These are phyloP conservation scores for Plantago major DNA, from an alignment of 257 asterid genomes.

Conservation along the genomic window DNA sequence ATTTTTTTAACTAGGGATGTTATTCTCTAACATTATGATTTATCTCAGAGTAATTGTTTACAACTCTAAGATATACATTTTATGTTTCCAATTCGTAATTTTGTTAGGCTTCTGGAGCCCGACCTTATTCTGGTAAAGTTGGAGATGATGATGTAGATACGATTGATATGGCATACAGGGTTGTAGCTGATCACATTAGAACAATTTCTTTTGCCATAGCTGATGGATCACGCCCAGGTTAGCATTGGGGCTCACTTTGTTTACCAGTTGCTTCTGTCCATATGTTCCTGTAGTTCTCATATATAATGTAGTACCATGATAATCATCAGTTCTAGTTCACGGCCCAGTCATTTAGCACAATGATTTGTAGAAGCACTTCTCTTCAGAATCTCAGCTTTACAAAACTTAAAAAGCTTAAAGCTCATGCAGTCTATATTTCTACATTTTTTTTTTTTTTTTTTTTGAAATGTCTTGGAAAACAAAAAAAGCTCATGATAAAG, in stretches of 20 bases:
- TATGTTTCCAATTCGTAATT: background rate
- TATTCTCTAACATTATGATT: background rate
- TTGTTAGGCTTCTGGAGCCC: constrained; percentile 72
- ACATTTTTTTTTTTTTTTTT: too few species aligned
- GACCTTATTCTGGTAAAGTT: constrained; percentile 78
- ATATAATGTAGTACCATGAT: too few species aligned
- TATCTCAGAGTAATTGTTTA: constrained; percentile 21
- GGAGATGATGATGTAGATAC: constrained; percentile 83
- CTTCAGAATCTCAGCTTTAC: too few species aligned
- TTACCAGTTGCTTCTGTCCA: background rate
- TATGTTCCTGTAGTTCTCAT: background rate
- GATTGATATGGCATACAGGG: constrained; percentile 96
- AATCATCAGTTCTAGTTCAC: too few species aligned
- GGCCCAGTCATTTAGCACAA: too few species aligned
- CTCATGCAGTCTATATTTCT: too few species aligned
- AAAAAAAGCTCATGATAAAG: too few species aligned
- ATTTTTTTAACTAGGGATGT: background rate
- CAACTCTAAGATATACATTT: background rate
- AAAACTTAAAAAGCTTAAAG: too few species aligned
- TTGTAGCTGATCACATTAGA: constrained; percentile 95
- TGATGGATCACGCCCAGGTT: constrained; percentile 98
- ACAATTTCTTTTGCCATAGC: constrained; percentile 98
- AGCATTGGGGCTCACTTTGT: constrained; percentile 14
- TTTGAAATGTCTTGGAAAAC: too few species aligned
- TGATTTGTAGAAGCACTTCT: too few species aligned